Conservation (phyloP, 2,329 filamentous ascomycete species). For the Colletotrichum sp. region DNA sequence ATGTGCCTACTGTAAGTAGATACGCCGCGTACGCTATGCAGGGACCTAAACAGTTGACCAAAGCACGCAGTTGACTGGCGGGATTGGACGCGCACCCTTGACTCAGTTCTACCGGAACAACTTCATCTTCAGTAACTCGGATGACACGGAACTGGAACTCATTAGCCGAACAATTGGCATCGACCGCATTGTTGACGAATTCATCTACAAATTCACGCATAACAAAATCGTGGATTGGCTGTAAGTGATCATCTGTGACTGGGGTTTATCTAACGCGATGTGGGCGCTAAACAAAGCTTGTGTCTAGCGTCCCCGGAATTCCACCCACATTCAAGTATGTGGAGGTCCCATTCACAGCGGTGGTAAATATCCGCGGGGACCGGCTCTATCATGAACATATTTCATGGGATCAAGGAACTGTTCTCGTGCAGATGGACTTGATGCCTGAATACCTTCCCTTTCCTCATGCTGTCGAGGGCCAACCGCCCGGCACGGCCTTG, state of each 20-base stretch:
- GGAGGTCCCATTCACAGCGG: constrained; percentile 63
- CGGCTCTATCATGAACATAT: constrained; percentile 67
- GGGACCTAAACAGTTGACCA: neutral
- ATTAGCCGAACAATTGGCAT: constrained; percentile 74
- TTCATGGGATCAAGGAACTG: constrained; percentile 70
- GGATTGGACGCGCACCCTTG: constrained; percentile 67
- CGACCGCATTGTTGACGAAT: constrained; percentile 75
- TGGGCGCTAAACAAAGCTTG: constrained; percentile 10
- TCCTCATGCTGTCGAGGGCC: constrained; percentile 34
- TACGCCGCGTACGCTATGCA: neutral
- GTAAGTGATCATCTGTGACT: neutral
- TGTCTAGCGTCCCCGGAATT: constrained; percentile 53
- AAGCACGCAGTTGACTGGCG: constrained; percentile 60
- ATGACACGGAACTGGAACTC: constrained; percentile 69
- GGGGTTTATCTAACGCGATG: constrained; percentile 69
- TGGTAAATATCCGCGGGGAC: constrained; percentile 68
- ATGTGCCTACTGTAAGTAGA: neutral
- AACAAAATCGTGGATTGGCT: constrained; percentile 39
- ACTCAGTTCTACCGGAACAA: constrained; percentile 67
- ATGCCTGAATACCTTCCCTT: constrained; percentile 65
- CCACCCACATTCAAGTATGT: constrained; percentile 58
- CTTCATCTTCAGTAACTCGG: constrained; percentile 64
- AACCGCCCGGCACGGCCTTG: neutral
- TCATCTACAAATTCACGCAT: constrained; percentile 70
- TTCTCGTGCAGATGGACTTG: constrained; percentile 61